These are phyloP conservation scores for Neostapfia colusana DNA, from an alignment of 176 grass and related monocot species.

Conservation along the genomic window DNA sequence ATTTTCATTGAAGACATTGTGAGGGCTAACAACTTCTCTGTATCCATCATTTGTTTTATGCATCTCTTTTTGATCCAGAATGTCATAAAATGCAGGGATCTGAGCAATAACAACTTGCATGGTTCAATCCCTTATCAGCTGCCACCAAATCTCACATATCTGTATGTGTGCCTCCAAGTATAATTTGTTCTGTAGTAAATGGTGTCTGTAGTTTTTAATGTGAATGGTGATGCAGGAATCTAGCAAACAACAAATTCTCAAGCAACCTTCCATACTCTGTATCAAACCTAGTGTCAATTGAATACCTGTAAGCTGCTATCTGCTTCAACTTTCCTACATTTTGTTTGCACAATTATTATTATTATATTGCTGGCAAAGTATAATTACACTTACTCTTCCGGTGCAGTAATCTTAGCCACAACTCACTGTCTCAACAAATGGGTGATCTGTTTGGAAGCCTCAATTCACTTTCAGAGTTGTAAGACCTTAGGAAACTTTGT, in stretches of 20 bases:
- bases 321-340: neutral
- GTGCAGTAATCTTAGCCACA: slow-evolving; percentile 90
- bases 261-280: slow-evolving; percentile 91
- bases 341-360: slow-evolving; percentile 22
- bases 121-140: slow-evolving; percentile 88
- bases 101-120: slow-evolving; percentile 79
- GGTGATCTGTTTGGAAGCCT: slow-evolving; percentile 75
- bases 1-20: slow-evolving; percentile 80
- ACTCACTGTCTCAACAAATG: slow-evolving; percentile 61
- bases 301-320: slow-evolving; percentile 76
- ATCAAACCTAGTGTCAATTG: slow-evolving; percentile 63
- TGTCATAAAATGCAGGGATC: slow-evolving; percentile 63
- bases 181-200: slow-evolving; percentile 10
- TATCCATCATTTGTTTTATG: neutral
- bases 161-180: slow-evolving; percentile 56
- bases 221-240: slow-evolving; percentile 65
- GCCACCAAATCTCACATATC: slow-evolving; percentile 78
- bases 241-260: slow-evolving; percentile 74
- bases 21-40: slow-evolving; percentile 40
- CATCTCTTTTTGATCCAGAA: slow-evolving; percentile 14
- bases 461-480: slow-evolving; percentile 73
- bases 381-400: slow-evolving; percentile 20
- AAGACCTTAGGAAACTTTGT: slow-evolving; percentile 48
- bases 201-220: slow-evolving; percentile 14
- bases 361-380: slow-evolving; percentile 28